A percentile compares a stretch with the other conserved stretches of the same genome.
Conservation (phyloP, 2,329 filamentous ascomycete genomes). For the Fusarium sp. region DNA sequence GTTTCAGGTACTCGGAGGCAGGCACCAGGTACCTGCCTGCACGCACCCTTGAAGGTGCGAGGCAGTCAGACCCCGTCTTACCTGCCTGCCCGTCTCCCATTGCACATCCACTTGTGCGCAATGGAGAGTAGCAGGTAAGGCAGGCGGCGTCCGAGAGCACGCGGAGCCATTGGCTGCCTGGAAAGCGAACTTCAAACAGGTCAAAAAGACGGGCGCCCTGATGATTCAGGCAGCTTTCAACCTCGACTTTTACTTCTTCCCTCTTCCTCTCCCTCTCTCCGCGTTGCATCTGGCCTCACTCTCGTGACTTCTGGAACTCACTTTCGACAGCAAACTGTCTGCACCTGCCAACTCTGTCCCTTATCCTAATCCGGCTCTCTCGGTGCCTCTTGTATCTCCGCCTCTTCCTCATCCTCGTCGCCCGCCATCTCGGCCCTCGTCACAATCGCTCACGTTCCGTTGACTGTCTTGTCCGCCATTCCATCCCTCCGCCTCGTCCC, state of each 20-base stretch:
- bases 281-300: slow-evolving; percentile 7
- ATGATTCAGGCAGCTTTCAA: slow-evolving; percentile 41
- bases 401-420: slow-evolving; percentile 5
- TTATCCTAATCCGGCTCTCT: slow-evolving; percentile 4
- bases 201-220: slow-evolving; percentile 39
- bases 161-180: slow-evolving; percentile 47
- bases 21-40: slow-evolving; percentile 23
- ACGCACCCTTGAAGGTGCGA: slow-evolving; percentile 1
- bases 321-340: neutral
- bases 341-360: slow-evolving; percentile 6
- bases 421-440: slow-evolving; percentile 30
- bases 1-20: slow-evolving; percentile 17
- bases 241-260: slow-evolving; percentile 23
- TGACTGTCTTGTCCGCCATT: slow-evolving; percentile 16
- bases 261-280: slow-evolving; percentile 10
- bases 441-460: slow-evolving; percentile 3
- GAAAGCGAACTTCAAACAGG: slow-evolving; percentile 42
- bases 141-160: slow-evolving; percentile 19
- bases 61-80: slow-evolving; percentile 29
- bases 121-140: slow-evolving; percentile 11
- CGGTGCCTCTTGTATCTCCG: slow-evolving; percentile 11
- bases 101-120: slow-evolving; percentile 18
- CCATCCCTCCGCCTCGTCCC: slow-evolving; percentile 14
- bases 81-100: slow-evolving; percentile 22
- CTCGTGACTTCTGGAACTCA: slow-evolving; percentile 18